Evolutionary conservation across 768 basidiomycete species (phyloP).

Genomic region (Scleroderma citrinum): DNA sequence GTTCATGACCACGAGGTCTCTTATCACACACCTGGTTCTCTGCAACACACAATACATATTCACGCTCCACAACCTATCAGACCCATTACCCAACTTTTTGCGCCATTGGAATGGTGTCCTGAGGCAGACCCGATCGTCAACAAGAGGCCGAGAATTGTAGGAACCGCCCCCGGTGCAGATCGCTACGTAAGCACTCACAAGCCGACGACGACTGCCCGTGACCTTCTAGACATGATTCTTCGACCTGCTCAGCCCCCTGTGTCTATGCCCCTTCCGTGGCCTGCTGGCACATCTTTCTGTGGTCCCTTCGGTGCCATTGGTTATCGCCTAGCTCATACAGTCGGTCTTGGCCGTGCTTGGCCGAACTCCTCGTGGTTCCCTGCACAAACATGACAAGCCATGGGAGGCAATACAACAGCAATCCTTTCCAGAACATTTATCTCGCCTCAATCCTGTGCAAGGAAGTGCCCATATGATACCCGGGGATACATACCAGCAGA

Average conservation of each 20-base stretch:
- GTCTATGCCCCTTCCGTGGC: conserved; percentile 4
- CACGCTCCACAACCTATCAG: conserved; percentile 12
- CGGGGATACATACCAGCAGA: too few relatives aligned
- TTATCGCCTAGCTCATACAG: conserved; percentile 15
- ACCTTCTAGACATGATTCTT: conserved; percentile 25
- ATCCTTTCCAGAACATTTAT: too few relatives aligned
- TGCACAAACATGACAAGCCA: conserved; percentile 13
- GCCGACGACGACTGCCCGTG: conserved; percentile 14
- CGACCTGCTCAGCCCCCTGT: conserved; percentile 5
- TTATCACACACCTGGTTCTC: background rate
- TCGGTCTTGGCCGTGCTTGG: conserved; percentile 14
- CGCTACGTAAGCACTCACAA: background rate
- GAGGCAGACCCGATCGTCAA: conserved; percentile 27
- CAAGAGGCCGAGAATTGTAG: conserved; percentile 19
- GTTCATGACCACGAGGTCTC: background rate
- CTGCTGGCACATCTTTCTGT: conserved; percentile 18
- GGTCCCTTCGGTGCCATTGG: conserved; percentile 22
- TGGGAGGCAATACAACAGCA: background rate
- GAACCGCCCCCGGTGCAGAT: conserved; percentile 25
- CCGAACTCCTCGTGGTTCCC: conserved; percentile 16
- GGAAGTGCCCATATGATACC: too few relatives aligned
- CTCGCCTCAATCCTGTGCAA: too few relatives aligned
- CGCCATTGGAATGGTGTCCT: conserved; percentile 23
- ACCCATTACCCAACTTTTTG: conserved; percentile 7
- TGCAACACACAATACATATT: conserved; percentile 3